Evolutionary conservation across 352 stramenopile species (phyloP).

Genomic region (Phytopythium cucurbitacearum): DNA sequence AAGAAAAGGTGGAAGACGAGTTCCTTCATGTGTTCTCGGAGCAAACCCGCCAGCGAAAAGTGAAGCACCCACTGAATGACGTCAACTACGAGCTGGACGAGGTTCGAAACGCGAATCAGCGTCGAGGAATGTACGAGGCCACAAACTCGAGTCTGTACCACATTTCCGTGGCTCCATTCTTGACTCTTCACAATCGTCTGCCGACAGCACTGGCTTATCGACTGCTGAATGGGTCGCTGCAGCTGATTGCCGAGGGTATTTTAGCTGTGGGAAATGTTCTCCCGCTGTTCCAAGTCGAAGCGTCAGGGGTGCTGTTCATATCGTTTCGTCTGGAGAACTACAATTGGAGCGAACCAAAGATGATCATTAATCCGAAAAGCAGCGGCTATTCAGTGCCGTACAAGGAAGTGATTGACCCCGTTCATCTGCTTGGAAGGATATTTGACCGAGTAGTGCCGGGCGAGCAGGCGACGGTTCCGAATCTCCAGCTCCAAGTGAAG

Average conservation of each 20-base stretch:
- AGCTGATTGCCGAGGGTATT: slow-evolving; percentile 83
- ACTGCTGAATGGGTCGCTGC: slow-evolving; percentile 73
- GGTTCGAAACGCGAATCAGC: slow-evolving; percentile 65
- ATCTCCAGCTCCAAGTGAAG: slow-evolving; percentile 83
- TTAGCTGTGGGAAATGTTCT: slow-evolving; percentile 80
- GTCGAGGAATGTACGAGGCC: slow-evolving; percentile 72
- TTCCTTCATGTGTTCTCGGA: slow-evolving; percentile 76
- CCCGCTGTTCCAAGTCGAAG: slow-evolving; percentile 81
- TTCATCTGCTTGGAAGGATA: slow-evolving; percentile 58
- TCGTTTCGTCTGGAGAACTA: slow-evolving; percentile 88
- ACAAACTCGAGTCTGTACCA: slow-evolving; percentile 86
- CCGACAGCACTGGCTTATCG: slow-evolving; percentile 81
- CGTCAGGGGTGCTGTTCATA: slow-evolving; percentile 56
- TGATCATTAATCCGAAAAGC: slow-evolving; percentile 75
- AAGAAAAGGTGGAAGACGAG: slow-evolving; percentile 72
- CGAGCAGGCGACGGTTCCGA: slow-evolving; percentile 75
- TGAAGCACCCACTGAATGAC: slow-evolving; percentile 56
- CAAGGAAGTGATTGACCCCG: slow-evolving; percentile 70
- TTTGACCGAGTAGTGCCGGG: slow-evolving; percentile 67
- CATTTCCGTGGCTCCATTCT: slow-evolving; percentile 75
- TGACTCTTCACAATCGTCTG: slow-evolving; percentile 83
- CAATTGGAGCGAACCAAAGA: slow-evolving; percentile 77
- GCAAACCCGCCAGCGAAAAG: slow-evolving; percentile 32
- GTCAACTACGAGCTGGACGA: slow-evolving; percentile 83
- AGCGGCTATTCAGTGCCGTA: slow-evolving; percentile 67